phyloP scores from a whole-genome alignment of 2,329 filamentous ascomycete genomes.

The Seiridium unicorne region DNA sequence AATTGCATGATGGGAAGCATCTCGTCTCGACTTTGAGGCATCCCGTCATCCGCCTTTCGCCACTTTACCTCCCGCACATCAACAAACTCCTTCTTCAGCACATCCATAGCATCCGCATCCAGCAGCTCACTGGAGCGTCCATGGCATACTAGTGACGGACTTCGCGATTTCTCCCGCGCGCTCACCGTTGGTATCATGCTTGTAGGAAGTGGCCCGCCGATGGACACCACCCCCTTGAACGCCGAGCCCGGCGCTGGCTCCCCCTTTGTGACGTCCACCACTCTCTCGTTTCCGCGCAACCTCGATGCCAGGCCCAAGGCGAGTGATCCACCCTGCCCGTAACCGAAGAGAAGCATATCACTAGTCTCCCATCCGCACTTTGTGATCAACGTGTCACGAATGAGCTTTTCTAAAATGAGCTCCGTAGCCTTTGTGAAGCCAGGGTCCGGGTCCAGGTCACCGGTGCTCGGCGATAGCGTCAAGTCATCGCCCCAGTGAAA shows the following conservation, averaged over 20 bases:
- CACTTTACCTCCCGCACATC: constrained; percentile 68
- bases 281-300: constrained; percentile 31
- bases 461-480: constrained; percentile 46
- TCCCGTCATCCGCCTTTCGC: constrained; percentile 69
- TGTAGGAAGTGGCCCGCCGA: constrained; percentile 58
- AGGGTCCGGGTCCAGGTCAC: constrained; percentile 59
- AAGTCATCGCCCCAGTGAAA: constrained; percentile 71
- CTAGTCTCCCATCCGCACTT: constrained; percentile 57
- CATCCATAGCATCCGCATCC: constrained; percentile 61
- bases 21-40: constrained; percentile 83
- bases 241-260: constrained; percentile 10
- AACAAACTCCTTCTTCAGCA: constrained; percentile 64
- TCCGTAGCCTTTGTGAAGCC: constrained; percentile 52
- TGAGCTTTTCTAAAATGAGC: constrained; percentile 48
- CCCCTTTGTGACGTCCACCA: constrained; percentile 30
- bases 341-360: constrained; percentile 65
- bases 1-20: constrained; percentile 90
- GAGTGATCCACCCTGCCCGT: constrained; percentile 65
- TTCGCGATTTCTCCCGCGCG: constrained; percentile 53
- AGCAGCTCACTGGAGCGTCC: constrained; percentile 45
- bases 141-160: constrained; percentile 62
- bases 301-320: constrained; percentile 55
- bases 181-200: constrained; percentile 48
- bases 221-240: constrained; percentile 59
- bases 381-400: constrained; percentile 48